Evolutionary conservation across 2,329 filamentous ascomycete species (phyloP).

Genomic region (Cytospora piceicola): DNA sequence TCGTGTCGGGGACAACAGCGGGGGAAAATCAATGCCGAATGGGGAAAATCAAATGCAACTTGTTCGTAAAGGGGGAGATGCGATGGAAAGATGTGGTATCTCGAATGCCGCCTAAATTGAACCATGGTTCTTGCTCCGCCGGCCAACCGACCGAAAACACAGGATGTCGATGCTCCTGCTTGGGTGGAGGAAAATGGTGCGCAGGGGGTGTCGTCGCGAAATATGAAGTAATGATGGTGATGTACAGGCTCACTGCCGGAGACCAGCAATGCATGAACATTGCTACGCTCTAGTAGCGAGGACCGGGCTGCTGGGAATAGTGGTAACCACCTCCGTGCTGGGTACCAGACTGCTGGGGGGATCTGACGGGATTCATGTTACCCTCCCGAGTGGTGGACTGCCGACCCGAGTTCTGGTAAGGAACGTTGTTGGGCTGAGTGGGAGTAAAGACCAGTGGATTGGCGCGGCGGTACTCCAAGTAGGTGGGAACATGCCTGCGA

Average conservation of each 20-base stretch:
- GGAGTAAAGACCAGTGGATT: neutral
- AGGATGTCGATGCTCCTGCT: neutral
- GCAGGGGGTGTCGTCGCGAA: neutral
- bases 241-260: neutral
- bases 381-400: conserved; percentile 11
- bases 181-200: neutral
- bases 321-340: no score
- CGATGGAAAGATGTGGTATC: neutral
- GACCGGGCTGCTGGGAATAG: conserved; percentile 16
- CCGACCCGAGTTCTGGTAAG: neutral
- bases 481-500: neutral
- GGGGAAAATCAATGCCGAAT: neutral
- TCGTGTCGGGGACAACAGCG: neutral
- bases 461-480: neutral
- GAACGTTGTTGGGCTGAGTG: no score
- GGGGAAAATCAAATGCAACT: neutral
- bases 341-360: conserved; percentile 9
- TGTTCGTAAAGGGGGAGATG: neutral
- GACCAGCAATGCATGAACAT: neutral
- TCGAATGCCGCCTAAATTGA: neutral
- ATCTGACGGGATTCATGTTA: neutral
- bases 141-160: neutral
- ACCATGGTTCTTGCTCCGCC: neutral
- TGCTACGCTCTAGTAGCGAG: conserved; percentile 7
- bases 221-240: neutral